Evolutionary conservation across 805 yeast genomes (phyloP).

Genomic region (Suhomyces tanzawaensis): DNA sequence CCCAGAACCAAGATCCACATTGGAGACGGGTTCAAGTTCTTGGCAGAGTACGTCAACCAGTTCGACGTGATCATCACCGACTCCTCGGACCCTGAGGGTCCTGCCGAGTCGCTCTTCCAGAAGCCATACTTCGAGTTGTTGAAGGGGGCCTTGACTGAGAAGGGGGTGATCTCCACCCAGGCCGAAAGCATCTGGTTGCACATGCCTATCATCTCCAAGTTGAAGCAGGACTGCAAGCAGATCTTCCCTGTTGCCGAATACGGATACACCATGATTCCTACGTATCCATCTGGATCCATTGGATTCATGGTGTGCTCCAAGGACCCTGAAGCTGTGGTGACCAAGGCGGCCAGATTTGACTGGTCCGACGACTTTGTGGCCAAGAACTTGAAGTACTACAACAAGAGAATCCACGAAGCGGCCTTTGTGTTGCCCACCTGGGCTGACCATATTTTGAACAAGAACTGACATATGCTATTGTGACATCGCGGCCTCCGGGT

Average conservation of each 20-base stretch:
- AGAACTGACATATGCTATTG: slow-evolving; percentile 8
- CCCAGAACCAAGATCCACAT: slow-evolving; percentile 89
- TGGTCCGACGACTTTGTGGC: slow-evolving; percentile 60
- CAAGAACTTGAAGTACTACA: slow-evolving; percentile 76
- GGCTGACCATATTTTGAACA: slow-evolving; percentile 56
- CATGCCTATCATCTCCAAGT: slow-evolving; percentile 74
- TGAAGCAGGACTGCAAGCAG: slow-evolving; percentile 75
- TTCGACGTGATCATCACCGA: slow-evolving; percentile 96
- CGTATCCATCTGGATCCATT: slow-evolving; percentile 95
- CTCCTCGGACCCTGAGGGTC: slow-evolving; percentile 98
- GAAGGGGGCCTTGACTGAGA: slow-evolving; percentile 82
- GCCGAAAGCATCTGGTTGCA: slow-evolving; percentile 96
- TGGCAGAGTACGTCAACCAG: slow-evolving; percentile 75
- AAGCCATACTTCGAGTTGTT: slow-evolving; percentile 85
- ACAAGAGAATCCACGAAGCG: slow-evolving; percentile 78
- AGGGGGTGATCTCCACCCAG: slow-evolving; percentile 91
- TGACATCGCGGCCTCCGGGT: too few species aligned
- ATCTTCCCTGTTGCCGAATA: slow-evolving; percentile 92
- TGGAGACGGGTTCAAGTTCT: slow-evolving; percentile 97
- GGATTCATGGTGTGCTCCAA: slow-evolving; percentile 97
- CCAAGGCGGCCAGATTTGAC: slow-evolving; percentile 61
- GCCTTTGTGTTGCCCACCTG: slow-evolving; percentile 90
- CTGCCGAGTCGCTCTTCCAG: slow-evolving; percentile 92
- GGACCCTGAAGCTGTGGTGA: slow-evolving; percentile 61
- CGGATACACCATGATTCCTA: slow-evolving; percentile 90